Percentiles rank a stretch among this genome's conserved stretches.
Evolutionary conservation across 2,329 filamentous ascomycete genomes (phyloP).

Genomic region (Xylariaceae sp.): DNA sequence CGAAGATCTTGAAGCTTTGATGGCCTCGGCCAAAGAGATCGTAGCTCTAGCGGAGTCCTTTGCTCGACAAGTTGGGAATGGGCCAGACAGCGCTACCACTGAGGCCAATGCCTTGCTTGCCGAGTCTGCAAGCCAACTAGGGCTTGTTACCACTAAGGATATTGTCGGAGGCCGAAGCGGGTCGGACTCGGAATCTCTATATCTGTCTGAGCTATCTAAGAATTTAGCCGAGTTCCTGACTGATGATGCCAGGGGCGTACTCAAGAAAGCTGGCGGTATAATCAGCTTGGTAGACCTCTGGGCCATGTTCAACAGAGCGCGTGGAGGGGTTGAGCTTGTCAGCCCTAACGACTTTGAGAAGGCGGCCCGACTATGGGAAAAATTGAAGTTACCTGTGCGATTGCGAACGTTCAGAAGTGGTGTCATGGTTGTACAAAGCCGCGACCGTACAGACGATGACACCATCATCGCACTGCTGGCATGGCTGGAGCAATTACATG

Average conservation of each 20-base stretch:
- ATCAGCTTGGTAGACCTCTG: conserved; percentile 87
- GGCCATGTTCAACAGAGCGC: conserved; percentile 89
- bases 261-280: conserved; percentile 78
- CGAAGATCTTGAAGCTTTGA: conserved; percentile 91
- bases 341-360: conserved; percentile 89
- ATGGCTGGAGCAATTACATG: conserved; percentile 74
- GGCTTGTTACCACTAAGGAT: conserved; percentile 90
- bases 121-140: conserved; percentile 77
- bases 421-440: conserved; percentile 86
- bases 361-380: conserved; percentile 83
- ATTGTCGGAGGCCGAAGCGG: conserved; percentile 74
- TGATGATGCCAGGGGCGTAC: conserved; percentile 73
- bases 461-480: conserved; percentile 71
- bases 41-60: conserved; percentile 89
- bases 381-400: conserved; percentile 77
- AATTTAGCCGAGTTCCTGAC: conserved; percentile 86
- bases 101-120: conserved; percentile 73
- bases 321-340: conserved; percentile 90
- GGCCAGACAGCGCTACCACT: conserved; percentile 53
- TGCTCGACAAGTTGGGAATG: conserved; percentile 59
- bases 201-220: conserved; percentile 79
- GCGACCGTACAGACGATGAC: conserved; percentile 84
- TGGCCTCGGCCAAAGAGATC: conserved; percentile 96
- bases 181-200: conserved; percentile 67
- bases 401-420: conserved; percentile 88